phyloP scores from a whole-genome alignment of 352 stramenopile species.

The Globisporangium irregulare region DNA sequence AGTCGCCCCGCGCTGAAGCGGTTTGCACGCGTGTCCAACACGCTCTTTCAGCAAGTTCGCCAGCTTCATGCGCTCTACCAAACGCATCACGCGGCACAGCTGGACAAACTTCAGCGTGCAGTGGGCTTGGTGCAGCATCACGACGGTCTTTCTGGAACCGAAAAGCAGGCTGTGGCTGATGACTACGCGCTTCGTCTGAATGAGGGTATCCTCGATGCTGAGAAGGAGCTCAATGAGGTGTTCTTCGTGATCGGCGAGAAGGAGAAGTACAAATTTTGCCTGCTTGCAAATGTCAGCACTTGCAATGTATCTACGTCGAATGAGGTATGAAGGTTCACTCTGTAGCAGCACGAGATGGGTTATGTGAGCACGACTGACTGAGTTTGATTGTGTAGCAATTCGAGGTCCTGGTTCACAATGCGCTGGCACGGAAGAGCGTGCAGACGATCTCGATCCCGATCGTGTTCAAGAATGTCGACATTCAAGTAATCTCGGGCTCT shows the following conservation, averaged over 20 bases:
- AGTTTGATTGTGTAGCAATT: constrained; percentile 33
- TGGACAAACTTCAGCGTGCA: constrained; percentile 81
- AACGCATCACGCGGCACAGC: constrained; percentile 43
- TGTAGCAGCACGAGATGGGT: too few species aligned
- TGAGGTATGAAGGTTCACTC: constrained; percentile 20
- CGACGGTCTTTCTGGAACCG: constrained; percentile 93
- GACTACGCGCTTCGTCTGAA: constrained; percentile 94
- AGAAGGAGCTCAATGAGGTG: constrained; percentile 68
- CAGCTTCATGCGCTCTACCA: constrained; percentile 87
- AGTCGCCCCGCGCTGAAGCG: constrained; percentile 91
- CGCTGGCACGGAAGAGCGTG: constrained; percentile 47
- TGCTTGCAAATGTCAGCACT: constrained; percentile 89
- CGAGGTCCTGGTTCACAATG: constrained; percentile 72
- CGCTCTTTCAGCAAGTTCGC: constrained; percentile 84
- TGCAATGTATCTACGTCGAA: constrained; percentile 79
- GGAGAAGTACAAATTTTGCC: constrained; percentile 57
- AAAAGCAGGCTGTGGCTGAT: constrained; percentile 94
- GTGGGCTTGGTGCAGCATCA: constrained; percentile 95
- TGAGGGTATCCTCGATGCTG: constrained; percentile 63
- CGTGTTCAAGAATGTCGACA: constrained; percentile 32
- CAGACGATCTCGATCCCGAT: constrained; percentile 66
- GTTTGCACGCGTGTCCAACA: constrained; percentile 88
- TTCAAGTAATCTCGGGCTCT: constrained; percentile 36
- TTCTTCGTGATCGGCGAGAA: constrained; percentile 71
- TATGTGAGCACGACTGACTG: too few species aligned